Conservation (phyloP, 2,329 filamentous ascomycete species). For the Juglanconis oblonga region DNA sequence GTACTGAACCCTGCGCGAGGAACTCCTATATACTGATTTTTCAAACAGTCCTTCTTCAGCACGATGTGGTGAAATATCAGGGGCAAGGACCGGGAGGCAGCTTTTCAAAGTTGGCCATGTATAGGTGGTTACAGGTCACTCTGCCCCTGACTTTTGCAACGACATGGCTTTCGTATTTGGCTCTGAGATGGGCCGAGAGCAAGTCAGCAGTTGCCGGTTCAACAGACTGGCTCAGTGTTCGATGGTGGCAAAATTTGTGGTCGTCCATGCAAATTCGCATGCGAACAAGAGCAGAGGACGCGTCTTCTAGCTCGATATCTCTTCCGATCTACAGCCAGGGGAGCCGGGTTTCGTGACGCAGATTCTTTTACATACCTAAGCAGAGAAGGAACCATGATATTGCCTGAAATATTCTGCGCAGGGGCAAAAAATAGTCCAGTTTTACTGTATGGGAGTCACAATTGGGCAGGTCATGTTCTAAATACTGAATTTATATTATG, state of each 20-base stretch:
- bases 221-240: not conserved
- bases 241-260: not conserved
- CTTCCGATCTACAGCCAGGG: too few relatives aligned
- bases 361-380: too few relatives aligned
- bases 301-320: too few relatives aligned
- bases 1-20: not conserved
- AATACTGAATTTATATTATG: too few relatives aligned
- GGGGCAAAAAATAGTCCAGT: too few relatives aligned
- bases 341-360: too few relatives aligned
- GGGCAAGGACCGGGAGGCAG: conserved; percentile 3
- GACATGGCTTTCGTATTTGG: not conserved
- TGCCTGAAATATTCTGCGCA: not conserved
- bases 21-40: not conserved
- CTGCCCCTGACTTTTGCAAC: conserved; percentile 18
- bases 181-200: not conserved
- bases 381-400: not conserved
- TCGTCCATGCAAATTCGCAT: not conserved
- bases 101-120: conserved; percentile 16
- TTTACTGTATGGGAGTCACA: too few relatives aligned
- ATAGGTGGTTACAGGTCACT: conserved; percentile 18
- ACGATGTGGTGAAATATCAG: conserved; percentile 22
- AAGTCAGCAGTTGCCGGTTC: not conserved
- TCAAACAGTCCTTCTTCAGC: conserved; percentile 17
- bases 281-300: not conserved
- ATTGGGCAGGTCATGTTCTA: too few relatives aligned